Evolutionary conservation across 1,284 basidiomycete genomes (phyloP), one percentile per base, ranked within the genome.

Genomic region (Sphagnurus paluster): DNA sequence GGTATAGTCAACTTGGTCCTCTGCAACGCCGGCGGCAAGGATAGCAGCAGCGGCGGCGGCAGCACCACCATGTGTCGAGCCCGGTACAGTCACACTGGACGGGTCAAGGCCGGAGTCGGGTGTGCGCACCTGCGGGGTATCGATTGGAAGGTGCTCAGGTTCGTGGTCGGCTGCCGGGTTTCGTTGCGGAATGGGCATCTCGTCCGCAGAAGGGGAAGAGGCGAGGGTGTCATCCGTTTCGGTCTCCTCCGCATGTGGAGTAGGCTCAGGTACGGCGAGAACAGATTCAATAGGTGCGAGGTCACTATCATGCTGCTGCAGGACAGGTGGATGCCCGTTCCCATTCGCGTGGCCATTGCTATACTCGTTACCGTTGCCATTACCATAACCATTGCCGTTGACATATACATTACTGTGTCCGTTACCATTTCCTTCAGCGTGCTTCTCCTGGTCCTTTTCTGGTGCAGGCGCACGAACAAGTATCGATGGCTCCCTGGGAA

Each of bases 401-500:
- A 10, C 28, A 30, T 7, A 3, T 13, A 14, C 28, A 30, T 13
- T 7, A 14, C 28, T 4, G 28, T 7, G 3, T 9, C 30, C 17
- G 4, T 10, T 30, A 14, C 11, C 28, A 7, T 14, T 14, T 14
- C 11, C 28, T 14, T 30, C 21, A 11, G 21, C 26, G 8, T 16
- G 13, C 23, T 23, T 11, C 14, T 36, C 32, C 16, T 29, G 36
- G 6, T 23, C 25, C 26, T 11, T 4, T 13, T 16, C 11, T 9
- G 10, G 16, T 33, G 14, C 6, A 14, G 13, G 19, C 3, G 24
- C 36, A 24, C 21, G 42, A 16, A 17, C 25, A 17, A 5, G 13
- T 28, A 32, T 23, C 33, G 24, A 13, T 21, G 37, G 29, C 21
- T 23, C 51, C 23, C 39, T 39, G 21, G 55, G 32, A 23, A 56